These are phyloP conservation scores for Akanthomyces dipterigenus DNA, from an alignment of 2,329 filamentous ascomycete species.

Conservation along the genomic window DNA sequence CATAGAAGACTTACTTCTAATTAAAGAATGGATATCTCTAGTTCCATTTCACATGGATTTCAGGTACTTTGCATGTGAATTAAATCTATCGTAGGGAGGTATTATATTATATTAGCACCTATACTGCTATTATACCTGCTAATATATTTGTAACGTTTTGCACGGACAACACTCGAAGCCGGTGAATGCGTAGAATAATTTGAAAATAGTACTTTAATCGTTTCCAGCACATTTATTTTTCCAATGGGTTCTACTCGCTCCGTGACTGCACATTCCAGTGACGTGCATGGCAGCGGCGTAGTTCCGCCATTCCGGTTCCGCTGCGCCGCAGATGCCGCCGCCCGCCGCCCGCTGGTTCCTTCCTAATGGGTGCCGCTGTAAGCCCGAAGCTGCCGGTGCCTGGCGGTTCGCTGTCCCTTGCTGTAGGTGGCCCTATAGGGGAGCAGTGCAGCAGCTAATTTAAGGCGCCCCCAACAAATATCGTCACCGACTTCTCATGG, in stretches of 20 bases:
- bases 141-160: neutral
- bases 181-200: too few relatives aligned
- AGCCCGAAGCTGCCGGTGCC: neutral
- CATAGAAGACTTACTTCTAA: too few relatives aligned
- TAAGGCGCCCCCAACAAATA: conserved; percentile 8
- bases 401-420: conserved; percentile 5
- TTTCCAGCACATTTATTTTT: too few relatives aligned
- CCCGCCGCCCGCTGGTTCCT: neutral
- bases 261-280: neutral
- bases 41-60: too few relatives aligned
- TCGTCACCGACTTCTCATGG: conserved; percentile 9
- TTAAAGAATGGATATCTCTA: too few relatives aligned
- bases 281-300: neutral
- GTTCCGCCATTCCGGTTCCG: neutral
- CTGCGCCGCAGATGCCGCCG: neutral
- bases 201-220: too few relatives aligned
- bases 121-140: neutral
- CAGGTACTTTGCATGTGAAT: neutral
- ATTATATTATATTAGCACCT: neutral
- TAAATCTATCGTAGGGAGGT: neutral
- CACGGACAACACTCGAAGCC: too few relatives aligned
- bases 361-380: too few relatives aligned
- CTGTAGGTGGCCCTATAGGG: neutral
- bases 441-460: neutral
- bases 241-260: too few relatives aligned